Percentiles rank a stretch among this genome's conserved stretches.
Evolutionary conservation across 345 rosid genomes (phyloP).

Genomic region (Laguncularia racemosa): DNA sequence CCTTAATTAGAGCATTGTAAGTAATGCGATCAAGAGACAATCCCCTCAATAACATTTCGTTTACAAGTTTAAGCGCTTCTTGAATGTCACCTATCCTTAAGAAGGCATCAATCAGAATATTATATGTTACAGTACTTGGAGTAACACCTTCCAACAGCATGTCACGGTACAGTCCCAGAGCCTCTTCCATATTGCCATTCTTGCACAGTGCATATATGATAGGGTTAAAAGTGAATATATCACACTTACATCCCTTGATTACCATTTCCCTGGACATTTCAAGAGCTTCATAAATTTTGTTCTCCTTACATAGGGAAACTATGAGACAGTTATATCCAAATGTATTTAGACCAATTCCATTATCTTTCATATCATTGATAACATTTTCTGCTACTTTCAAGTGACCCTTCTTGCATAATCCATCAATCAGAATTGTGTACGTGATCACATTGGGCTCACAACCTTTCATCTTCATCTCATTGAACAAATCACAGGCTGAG

Average conservation of each 20-base stretch:
- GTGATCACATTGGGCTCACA: slow-evolving; percentile 58
- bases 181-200: slow-evolving; percentile 44
- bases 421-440: slow-evolving; percentile 54
- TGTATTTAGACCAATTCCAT: slow-evolving; percentile 57
- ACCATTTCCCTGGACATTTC: slow-evolving; percentile 55
- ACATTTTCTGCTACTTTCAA: slow-evolving; percentile 40
- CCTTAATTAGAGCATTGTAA: slow-evolving; percentile 65
- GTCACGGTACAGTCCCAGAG: slow-evolving; percentile 48
- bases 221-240: slow-evolving; percentile 70
- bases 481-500: slow-evolving; percentile 50
- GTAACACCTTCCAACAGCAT: slow-evolving; percentile 76
- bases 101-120: slow-evolving; percentile 55
- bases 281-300: slow-evolving; percentile 45
- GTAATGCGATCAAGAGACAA: slow-evolving; percentile 63
- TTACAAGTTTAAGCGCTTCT: slow-evolving; percentile 70
- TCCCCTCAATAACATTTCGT: slow-evolving; percentile 76
- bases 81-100: slow-evolving; percentile 47
- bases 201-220: slow-evolving; percentile 67
- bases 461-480: slow-evolving; percentile 44
- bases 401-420: slow-evolving; percentile 59
- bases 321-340: slow-evolving; percentile 69
- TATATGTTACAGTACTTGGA: slow-evolving; percentile 79
- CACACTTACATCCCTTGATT: slow-evolving; percentile 70
- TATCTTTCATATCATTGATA: slow-evolving; percentile 41
- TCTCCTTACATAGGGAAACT: slow-evolving; percentile 50